These are phyloP conservation scores for Physcia stellaris DNA, from an alignment of 495 filamentous ascomycete genomes.

Conservation along the genomic window DNA sequence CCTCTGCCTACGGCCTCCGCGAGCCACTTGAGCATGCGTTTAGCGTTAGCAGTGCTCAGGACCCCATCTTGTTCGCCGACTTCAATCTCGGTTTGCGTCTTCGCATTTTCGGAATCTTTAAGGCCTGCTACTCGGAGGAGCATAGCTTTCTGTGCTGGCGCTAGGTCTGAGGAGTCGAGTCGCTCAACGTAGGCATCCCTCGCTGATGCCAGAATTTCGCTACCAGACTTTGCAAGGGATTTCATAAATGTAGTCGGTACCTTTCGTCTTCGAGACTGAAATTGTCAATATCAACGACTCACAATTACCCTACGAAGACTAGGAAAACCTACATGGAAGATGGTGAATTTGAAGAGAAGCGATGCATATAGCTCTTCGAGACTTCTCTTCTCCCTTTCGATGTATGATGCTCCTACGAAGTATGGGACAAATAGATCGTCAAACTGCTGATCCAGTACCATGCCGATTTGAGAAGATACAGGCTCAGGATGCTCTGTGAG, in stretches of 20 bases:
- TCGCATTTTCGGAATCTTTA: constrained; percentile 34
- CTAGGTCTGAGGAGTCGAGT: constrained; percentile 73
- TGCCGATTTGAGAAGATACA: constrained; percentile 70
- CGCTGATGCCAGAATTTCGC: constrained; percentile 66
- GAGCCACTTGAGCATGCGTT: constrained; percentile 95
- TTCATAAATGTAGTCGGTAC: constrained; percentile 78
- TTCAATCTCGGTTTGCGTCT: constrained; percentile 56
- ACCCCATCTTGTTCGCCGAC: constrained; percentile 79
- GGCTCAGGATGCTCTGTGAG: constrained; percentile 90
- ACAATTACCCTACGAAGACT: too few relatives aligned
- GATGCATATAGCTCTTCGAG: constrained; percentile 89
- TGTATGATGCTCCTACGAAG: constrained; percentile 84
- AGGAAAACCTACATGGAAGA: constrained; percentile 59
- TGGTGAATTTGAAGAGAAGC: constrained; percentile 84
- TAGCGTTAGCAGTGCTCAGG: constrained; percentile 70
- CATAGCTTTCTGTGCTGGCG: constrained; percentile 70
- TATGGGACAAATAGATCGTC: constrained; percentile 96
- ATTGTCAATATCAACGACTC: constrained; percentile 1
- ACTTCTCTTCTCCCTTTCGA: constrained; percentile 81
- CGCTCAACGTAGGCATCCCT: constrained; percentile 74
- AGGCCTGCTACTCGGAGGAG: constrained; percentile 73
- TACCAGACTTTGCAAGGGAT: constrained; percentile 72
- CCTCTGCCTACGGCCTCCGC: constrained; percentile 91
- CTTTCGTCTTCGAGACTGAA: constrained; percentile 58
- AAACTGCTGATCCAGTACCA: constrained; percentile 85